Evolutionary conservation across 73 alveolate genomes (phyloP), one percentile per base, ranked within the genome.

Genomic region (Paramecium tetraurelia): DNA sequence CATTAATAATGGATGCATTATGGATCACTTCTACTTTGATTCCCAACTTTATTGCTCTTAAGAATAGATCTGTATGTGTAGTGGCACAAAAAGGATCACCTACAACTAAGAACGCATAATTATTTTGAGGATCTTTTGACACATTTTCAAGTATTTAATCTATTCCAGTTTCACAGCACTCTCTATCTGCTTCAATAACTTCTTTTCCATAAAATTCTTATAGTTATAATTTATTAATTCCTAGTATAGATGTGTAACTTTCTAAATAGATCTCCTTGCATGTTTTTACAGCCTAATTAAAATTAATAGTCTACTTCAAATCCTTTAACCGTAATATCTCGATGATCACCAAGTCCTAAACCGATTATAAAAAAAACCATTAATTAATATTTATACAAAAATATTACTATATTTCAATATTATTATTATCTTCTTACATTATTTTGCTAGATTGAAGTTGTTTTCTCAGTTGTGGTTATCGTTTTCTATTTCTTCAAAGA

Each of bases 71-170:
- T 33, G 99, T 92, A 94, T 99, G 99, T 46, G 99, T 99, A 21
- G 99, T 99, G 7, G 99, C 99, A 89, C 99, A 96, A 86, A 99
- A 98, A 4, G 99, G 99, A 93, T 99, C 99, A 22, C 99, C 99
- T 14, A 99, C 99, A 29, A 99, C 99, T 43, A 98, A 93, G 71
- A 99, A 97, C 3, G 99, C 96, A 44, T 97, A 98, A 85, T 75
- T 77, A 16, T 76, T 68, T 53, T 93, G 85, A 4, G 93, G 83
- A 11, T 93, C 95, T 83, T 95, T 95, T 44, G 99, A 97, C 41
- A 96, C 94, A 58, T 96, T 95, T 27, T 97, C 97, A 53, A 99
- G 95, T 98, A 98, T 99, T 40, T 95, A 95, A 21, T 98, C 99
- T 77, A 98, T 97, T 72, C 98, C 99, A 33, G 98, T 95, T 93